Base-by-base conservation (phyloP, 1,139 yeast species). In the Petasospora fabianii region DNA sequence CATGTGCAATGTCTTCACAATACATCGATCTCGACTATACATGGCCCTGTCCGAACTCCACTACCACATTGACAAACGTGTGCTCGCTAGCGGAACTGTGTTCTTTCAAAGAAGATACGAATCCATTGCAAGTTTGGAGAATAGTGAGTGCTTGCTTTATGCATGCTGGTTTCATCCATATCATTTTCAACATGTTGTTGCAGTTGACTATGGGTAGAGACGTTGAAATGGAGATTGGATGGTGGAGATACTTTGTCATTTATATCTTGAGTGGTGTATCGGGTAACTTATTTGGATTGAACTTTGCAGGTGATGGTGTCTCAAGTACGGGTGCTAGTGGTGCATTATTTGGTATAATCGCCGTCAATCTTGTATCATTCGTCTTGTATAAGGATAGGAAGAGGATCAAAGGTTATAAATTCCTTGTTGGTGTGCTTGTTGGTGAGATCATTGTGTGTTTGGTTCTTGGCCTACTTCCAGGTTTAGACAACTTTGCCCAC, bases 261-360 rank as follows among this genome's bases (percentile, higher is more conserved):
- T 83, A 83, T 56, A 51, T 83, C 45, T 64, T 73, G 6, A 65
- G 82, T 48, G 92, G 92, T 1, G 71, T 83, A 12, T 69, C 78
- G 0, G 92, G 92, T 3, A 82, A 80, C 50, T 54, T 83, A 17
- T 65, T 83, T 36, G 90, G 92, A 0, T 80, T 86, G 20, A 82
- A 82, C 57, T 82, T 77, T 55, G 73, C 87, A 2, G 86, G 88
- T 1, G 68, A 70, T 39, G 90, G 88, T 1, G 69, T 80, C 28
- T 78, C 86, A 1, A 75, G 83, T 14, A 76, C 84, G 0, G 92
- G 92, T 3, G 86, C 87, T 2, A 75, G 82, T n/a, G 92, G 92
- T 3, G 72, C 87, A 1, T 61, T 84, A 26, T 82, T 83, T 59
- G 90, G 90, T 1, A 63, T 83, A 24, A 75, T 83, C 46, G 38